Evolutionary conservation across 345 rosid species (phyloP), one percentile per base, ranked within the genome.

Genomic region (Eucalyptus brandiana): DNA sequence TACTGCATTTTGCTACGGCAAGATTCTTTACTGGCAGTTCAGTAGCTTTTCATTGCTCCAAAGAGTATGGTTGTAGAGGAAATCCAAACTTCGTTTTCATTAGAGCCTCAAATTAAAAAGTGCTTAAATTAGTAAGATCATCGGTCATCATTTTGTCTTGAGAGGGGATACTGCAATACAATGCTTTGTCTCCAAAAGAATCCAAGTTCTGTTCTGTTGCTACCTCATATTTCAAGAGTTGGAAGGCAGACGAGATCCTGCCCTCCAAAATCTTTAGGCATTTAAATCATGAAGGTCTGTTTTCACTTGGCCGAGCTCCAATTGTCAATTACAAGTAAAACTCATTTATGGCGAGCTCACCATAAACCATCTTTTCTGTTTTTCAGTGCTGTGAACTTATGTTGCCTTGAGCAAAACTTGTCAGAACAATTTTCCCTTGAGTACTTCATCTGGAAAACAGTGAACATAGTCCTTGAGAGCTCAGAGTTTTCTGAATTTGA

Each of bases 121-220:
- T 60, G 16, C 67, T 60, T 56, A 56, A 56, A 56, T 56, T 6
- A 23, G 62, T 9, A 56, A 23, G 62, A 56, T 56, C 62, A 30
- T 16, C 30, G 67, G 17, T 26, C 67, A 60, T 60, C 67, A 60
- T 60, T 60, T 26, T 28, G n/a, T 26, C 67, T 12, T 6, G n/a
- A 60, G 16, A 60, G 67, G 67, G 62, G 62, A 56, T 56, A 24
- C 28, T 56, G 28, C 62, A 56, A 9, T 23, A 56, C 62, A 56
- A 56, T 56, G 0, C 62, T 56, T 56, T 56, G 62, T 56, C 62
- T 9, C 0, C 0, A 9, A 23, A 56, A 56, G 13, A 9, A 56
- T 56, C 12, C 62, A 56, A 23, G 62, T 56, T 56, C 3, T 56
- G 13, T 56, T 8, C 28, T 56, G 62, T 56, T 56, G 62, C 62